Evolutionary conservation across 108 stramenopile genomes (phyloP), one percentile per base, ranked within the genome.

Genomic region (Skeletonema potamos): DNA sequence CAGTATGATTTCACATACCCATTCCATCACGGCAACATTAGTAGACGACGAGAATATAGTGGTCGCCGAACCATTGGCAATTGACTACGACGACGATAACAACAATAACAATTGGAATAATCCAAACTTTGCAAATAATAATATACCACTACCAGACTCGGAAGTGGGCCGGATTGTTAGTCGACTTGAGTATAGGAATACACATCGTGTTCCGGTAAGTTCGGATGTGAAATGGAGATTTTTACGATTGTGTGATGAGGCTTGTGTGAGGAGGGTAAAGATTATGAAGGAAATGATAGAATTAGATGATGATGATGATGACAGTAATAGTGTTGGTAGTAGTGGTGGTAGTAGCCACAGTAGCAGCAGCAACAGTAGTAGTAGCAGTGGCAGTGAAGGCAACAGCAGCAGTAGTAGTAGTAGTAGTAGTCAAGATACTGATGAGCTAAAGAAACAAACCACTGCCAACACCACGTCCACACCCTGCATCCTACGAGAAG

Each of bases 181-280:
- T 32, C 57, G 68, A 28, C 27, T 69, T 2, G 82, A 86, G 51
- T 46, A 56, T 10, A 66, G 79, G 43, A 71, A 83, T 28, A 54
- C 54, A 1, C 63, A 83, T 64, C 74, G 85, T 20, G 72, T 86
- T 30, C 51, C 62, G 6, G 76, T 86, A 0, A 74, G 76, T 37
- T 59, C 56, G 27, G 64, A 61, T 17, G 69, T 77, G 15, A 76
- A 81, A n/a, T 64, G 43, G 15, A 32, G 20, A 17, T 84, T 86
- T 41, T 62, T 86, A n/a, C 34, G 51, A 26, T 26, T 58, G 30
- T 86, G 85, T 44, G 55, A 41, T 10, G 66, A 83, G 11, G 58
- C 36, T 22, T 69, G 68, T 33, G 59, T 37, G 58, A 39, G 39
- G 27, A 37, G 68, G 51, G 41, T 58, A 30, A 11, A 15, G 37